Percentiles rank a stretch among this genome's conserved stretches.
Conservation (phyloP, 495 filamentous ascomycete genomes). For the Trichoderma virens region DNA sequence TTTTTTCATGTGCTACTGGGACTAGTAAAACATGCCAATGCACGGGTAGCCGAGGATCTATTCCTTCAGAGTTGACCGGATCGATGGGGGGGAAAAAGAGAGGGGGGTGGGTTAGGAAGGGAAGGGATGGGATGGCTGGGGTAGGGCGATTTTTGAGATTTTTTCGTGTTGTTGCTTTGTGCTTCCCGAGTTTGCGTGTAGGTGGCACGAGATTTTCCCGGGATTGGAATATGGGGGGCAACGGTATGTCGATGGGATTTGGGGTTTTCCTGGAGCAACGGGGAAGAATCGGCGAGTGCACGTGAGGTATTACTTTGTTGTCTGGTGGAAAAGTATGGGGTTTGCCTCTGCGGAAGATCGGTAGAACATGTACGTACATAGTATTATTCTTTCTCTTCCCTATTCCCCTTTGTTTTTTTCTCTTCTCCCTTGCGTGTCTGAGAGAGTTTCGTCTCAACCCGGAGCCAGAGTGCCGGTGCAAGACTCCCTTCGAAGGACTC, state of each 20-base stretch:
- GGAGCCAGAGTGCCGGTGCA: no score
- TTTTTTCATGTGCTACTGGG: no score
- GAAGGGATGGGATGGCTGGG: no score
- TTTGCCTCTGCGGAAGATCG: conserved; percentile 1
- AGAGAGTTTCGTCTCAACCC: no score
- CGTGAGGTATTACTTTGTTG: neutral
- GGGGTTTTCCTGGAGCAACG: neutral
- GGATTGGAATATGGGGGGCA: no score
- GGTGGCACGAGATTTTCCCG: neutral
- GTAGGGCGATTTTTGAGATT: no score
- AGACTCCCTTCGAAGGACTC: no score
- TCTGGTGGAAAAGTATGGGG: neutral
- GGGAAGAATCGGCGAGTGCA: neutral
- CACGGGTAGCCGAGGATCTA: neutral
- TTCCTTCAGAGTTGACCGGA: neutral
- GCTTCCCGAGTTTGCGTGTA: no score
- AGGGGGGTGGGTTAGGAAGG: neutral
- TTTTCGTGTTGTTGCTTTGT: no score
- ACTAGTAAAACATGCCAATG: neutral
- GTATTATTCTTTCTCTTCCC: neutral
- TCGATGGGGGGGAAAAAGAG: neutral
- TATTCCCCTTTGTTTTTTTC: neutral
- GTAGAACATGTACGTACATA: no score
- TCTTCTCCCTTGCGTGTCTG: no score
- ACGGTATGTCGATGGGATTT: neutral